Evolutionary conservation across 768 basidiomycete species (phyloP).

Genomic region (Leccinum uliginosum): DNA sequence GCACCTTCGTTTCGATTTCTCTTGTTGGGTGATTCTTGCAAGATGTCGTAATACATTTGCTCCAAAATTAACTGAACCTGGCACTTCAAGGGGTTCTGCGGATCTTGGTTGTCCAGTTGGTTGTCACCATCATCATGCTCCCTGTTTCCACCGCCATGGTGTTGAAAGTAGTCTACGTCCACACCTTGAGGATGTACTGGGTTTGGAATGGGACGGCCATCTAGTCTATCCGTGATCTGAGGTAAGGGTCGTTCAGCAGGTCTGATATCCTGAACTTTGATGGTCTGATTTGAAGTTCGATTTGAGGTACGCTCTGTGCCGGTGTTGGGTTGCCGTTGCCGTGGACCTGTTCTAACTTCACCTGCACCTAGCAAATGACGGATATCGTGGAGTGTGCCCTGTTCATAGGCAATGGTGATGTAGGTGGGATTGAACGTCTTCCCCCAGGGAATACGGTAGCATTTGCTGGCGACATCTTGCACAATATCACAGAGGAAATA

Average conservation of each 20-base stretch:
- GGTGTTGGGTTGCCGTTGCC: background rate
- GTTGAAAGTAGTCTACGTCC: constrained; percentile 2
- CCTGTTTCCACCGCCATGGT: background rate
- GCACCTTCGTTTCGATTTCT: background rate
- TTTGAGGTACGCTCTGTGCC: background rate
- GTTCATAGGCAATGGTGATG: background rate
- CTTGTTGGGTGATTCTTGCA: background rate
- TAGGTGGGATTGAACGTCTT: background rate
- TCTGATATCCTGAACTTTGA: background rate
- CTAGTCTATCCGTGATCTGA: background rate
- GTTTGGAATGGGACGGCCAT: background rate
- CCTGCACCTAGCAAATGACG: background rate
- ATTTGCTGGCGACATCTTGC: background rate
- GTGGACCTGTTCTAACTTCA: background rate
- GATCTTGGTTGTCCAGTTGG: background rate
- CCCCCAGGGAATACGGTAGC: background rate
- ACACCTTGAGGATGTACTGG: background rate
- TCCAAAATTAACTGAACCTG: background rate
- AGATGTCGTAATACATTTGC: background rate
- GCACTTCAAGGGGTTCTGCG: background rate
- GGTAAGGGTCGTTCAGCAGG: background rate
- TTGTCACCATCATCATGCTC: background rate
- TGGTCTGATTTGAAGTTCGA: background rate
- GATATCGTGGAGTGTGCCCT: background rate
- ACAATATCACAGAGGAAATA: constrained; percentile 6